These are phyloP conservation scores for Schizonepeta tenuifolia DNA, from an alignment of 257 asterid species.

Conservation along the genomic window DNA sequence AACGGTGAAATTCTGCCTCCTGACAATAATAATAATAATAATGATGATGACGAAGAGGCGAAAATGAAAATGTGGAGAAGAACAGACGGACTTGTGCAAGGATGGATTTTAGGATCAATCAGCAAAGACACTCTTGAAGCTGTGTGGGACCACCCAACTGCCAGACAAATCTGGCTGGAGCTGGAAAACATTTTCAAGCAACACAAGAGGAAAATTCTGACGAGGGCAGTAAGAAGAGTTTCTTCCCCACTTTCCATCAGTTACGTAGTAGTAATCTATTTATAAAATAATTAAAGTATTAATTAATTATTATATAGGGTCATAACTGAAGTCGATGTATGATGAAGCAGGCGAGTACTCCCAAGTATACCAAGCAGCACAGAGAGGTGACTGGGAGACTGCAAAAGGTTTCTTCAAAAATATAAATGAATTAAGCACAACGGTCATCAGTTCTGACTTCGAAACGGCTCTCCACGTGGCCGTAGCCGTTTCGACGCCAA, in stretches of 20 bases:
- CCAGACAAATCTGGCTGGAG: slow-evolving; percentile 3
- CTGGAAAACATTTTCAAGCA: not conserved
- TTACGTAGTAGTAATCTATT: not conserved
- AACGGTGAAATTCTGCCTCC: not conserved
- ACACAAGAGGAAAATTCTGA: not conserved
- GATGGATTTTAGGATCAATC: not conserved
- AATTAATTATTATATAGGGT: too few species aligned
- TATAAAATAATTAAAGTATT: too few species aligned
- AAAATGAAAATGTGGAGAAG: not conserved
- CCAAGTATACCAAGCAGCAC: slow-evolving; percentile 18
- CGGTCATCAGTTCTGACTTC: not conserved
- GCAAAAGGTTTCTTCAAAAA: not conserved
- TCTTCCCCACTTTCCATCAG: not conserved
- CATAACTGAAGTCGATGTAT: not conserved
- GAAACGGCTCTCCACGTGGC: not conserved
- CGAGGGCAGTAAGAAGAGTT: not conserved
- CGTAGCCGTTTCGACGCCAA: not conserved
- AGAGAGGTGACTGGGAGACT: not conserved
- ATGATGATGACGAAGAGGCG: not conserved
- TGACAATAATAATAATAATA: not conserved
- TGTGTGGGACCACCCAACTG: not conserved
- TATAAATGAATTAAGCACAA: not conserved
- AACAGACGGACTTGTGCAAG: not conserved
- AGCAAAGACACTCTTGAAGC: not conserved
- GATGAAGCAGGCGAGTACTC: not conserved